These are phyloP conservation scores for Euphorbia celastroides DNA, from an alignment of 441 rosid genomes.

Conservation along the genomic window DNA sequence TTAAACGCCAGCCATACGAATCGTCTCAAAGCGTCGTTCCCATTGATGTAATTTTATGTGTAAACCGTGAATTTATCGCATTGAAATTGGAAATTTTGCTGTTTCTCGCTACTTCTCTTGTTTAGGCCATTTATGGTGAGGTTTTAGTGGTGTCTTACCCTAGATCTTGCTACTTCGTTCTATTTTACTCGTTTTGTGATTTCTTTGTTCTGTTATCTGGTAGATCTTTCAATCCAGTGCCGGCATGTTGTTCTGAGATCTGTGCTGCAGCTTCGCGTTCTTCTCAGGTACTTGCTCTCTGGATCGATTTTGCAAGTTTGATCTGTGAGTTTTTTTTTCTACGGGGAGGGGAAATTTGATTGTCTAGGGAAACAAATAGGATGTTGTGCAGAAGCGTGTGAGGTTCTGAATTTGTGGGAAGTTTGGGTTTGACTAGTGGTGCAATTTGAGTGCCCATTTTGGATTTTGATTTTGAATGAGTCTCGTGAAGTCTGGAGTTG, in stretches of 20 bases:
- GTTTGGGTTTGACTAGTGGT: constrained; percentile 4
- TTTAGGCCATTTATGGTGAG: not conserved
- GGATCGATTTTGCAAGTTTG: constrained; percentile 1
- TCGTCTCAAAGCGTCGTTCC: not conserved
- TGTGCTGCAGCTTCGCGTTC: not conserved
- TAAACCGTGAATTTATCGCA: not conserved
- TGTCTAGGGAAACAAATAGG: not conserved
- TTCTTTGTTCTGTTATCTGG: not conserved
- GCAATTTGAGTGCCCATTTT: constrained; percentile 15
- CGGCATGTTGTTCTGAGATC: not conserved
- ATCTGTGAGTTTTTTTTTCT: not conserved
- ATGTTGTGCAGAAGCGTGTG: not conserved
- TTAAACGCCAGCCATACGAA: not conserved
- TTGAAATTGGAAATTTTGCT: not conserved
- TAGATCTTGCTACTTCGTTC: not conserved
- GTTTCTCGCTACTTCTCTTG: not conserved
- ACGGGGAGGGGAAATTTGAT: not conserved
- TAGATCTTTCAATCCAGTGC: constrained; percentile 1
- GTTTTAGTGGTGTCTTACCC: not conserved
- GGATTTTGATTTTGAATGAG: constrained; percentile 25
- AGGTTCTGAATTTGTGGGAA: not conserved
- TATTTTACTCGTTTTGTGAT: not conserved
- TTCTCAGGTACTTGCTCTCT: constrained; percentile 2
- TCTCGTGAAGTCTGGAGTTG: constrained; percentile 15
- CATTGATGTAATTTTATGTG: not conserved